A percentile compares a stretch with the other conserved stretches of the same genome.
phyloP scores from a whole-genome alignment of 495 filamentous ascomycete genomes.

The Chaetomium fimeti region DNA sequence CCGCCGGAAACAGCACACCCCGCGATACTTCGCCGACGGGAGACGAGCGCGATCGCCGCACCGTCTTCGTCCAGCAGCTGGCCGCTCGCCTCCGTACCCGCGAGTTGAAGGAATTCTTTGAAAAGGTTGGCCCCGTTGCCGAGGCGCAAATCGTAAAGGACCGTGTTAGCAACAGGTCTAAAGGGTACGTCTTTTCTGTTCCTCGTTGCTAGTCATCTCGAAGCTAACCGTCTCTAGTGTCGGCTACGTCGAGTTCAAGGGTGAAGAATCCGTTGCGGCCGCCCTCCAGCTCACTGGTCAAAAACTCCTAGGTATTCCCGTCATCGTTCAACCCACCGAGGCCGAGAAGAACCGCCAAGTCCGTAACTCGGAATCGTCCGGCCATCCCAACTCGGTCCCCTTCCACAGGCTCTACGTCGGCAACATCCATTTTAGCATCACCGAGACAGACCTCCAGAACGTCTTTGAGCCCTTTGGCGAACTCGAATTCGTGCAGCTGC shows the following conservation, averaged over 20 bases:
- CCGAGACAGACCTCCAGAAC: slow-evolving; percentile 91
- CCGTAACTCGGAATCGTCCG: slow-evolving; percentile 71
- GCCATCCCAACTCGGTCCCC: slow-evolving; percentile 69
- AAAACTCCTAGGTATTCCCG: slow-evolving; percentile 96
- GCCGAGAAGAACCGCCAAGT: slow-evolving; percentile 99
- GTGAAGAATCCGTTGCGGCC: slow-evolving; percentile 87
- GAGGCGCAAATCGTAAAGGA: slow-evolving; percentile 99
- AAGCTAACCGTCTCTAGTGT: slow-evolving; percentile 63
- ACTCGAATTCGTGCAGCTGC: slow-evolving; percentile 94
- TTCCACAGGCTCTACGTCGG: slow-evolving; percentile 99
- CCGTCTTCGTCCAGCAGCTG: slow-evolving; percentile 97
- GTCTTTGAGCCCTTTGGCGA: slow-evolving; percentile 98
- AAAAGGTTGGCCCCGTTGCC: slow-evolving; percentile 92
- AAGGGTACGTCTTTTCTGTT: slow-evolving; percentile 66
- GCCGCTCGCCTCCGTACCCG: slow-evolving; percentile 88
- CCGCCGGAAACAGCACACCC: slow-evolving; percentile 51
- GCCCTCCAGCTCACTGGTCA: slow-evolving; percentile 99
- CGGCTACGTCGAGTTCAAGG: slow-evolving; percentile 98
- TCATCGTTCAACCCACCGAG: slow-evolving; percentile 97
- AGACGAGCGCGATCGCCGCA: slow-evolving; percentile 69
- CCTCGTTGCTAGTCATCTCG: not conserved
- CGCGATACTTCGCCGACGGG: slow-evolving; percentile 28
- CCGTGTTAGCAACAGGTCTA: slow-evolving; percentile 90
- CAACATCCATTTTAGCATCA: slow-evolving; percentile 99
- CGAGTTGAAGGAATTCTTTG: slow-evolving; percentile 92